Evolutionary conservation across 768 basidiomycete genomes (phyloP).

Genomic region (Chlorophyllum brunneum): DNA sequence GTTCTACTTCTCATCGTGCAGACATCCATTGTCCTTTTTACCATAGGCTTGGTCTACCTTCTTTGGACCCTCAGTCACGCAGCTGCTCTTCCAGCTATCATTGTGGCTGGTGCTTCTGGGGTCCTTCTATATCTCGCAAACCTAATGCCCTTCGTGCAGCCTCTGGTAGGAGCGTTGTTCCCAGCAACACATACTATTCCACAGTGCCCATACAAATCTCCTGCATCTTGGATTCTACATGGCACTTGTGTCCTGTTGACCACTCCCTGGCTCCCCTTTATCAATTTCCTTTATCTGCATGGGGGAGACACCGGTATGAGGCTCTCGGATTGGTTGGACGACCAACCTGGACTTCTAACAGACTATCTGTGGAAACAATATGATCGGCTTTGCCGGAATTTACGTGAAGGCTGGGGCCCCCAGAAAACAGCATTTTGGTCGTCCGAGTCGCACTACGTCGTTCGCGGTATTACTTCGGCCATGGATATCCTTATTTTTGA

Average conservation of each 20-base stretch:
- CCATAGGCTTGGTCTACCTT: constrained; percentile 5
- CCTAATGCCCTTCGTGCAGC: constrained; percentile 3
- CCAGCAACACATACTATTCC: not conserved
- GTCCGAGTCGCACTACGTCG: not conserved
- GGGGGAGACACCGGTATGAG: too few relatives aligned
- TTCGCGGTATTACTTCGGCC: not conserved
- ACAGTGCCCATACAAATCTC: constrained; percentile 10
- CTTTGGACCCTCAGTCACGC: not conserved
- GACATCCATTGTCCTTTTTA: constrained; percentile 5
- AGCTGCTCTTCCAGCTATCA: not conserved
- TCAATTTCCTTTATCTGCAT: not conserved
- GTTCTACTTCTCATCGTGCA: constrained; percentile 3
- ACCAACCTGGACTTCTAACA: not conserved
- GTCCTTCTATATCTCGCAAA: not conserved
- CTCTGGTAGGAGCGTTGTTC: not conserved
- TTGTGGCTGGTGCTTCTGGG: constrained; percentile 1
- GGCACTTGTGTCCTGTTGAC: not conserved
- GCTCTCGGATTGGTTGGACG: not conserved
- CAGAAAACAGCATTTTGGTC: not conserved
- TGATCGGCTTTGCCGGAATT: not conserved
- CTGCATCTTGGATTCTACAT: constrained; percentile 1
- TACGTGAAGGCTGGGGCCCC: not conserved
- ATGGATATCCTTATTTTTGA: not conserved
- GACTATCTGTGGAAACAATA: not conserved
- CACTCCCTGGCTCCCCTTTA: not conserved